Base-by-base conservation (phyloP, 805 yeast genomes). In the Diddensiella transvaalensis region DNA sequence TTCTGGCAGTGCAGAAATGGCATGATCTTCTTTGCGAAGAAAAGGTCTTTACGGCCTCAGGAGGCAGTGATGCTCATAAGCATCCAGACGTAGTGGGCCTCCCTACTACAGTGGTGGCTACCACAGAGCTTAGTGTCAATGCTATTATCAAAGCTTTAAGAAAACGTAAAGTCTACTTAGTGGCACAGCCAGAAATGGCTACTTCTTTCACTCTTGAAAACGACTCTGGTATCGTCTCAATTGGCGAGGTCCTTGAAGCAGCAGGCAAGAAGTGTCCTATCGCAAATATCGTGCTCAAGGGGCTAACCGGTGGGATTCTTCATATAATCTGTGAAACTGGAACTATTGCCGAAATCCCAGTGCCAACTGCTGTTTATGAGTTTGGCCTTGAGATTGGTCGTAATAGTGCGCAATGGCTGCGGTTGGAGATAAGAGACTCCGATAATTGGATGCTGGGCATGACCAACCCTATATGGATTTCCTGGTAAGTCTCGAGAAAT, bases 381-480 rank as follows among this genome's bases (percentile, higher is more conserved):
- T 8, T 3, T 5, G 41, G 32, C 10, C n/a, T n/a, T n/a, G n/a
- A n/a, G n/a, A n/a, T n/a, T n/a, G n/a, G n/a, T n/a, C 17, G 30
- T 33, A 22, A 11, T 32, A 41, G 21, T 3, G 15, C 36, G 21
- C 35, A 42, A 30, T 49, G 36, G 29, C 18, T 49, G 6, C 43
- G 52, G 15, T 17, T 46, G 13, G 49, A 49, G 21, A 39, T 45
- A 4, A 24, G 47, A 11, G 44, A 26, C 11, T 13, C 10, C 3
- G 24, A 41, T 13, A 40, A 26, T 11, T 38, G 42, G 22, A 46
- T 50, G 53, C 42, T 50, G 30, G 53, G 47, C 4, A 22, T 49
- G 41, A 49, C 52, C 18, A 49, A 49, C 30, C 52, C 52, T 29
- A 46, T 49, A 33, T 49, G 52, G 52, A 11, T 45, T 6, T 38